phyloP scores from a whole-genome alignment of 1,284 basidiomycete genomes.

The Leccinum pachyderme region DNA sequence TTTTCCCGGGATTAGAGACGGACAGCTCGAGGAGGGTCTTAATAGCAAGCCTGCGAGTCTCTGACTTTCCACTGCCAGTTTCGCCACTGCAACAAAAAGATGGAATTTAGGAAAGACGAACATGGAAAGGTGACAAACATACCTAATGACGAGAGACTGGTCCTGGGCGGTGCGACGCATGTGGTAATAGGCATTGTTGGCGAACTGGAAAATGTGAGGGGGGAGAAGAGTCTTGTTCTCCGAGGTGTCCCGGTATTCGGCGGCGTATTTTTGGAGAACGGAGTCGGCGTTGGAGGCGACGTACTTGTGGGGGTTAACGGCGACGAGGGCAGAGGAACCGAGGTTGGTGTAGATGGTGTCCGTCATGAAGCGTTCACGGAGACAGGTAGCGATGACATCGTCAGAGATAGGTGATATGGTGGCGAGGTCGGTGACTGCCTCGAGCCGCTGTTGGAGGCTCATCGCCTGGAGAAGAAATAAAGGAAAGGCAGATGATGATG shows the following conservation, averaged over 20 bases:
- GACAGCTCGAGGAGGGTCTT: conserved; percentile 88
- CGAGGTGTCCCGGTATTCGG: conserved; percentile 66
- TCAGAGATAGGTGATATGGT: conserved; percentile 61
- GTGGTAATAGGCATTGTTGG: conserved; percentile 93
- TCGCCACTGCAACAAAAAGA: conserved; percentile 64
- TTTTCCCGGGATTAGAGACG: conserved; percentile 88
- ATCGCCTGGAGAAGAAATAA: conserved; percentile 28
- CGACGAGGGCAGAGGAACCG: conserved; percentile 71
- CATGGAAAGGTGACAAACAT: conserved; percentile 24
- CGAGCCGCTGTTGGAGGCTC: conserved; percentile 61
- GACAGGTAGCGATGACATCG: conserved; percentile 76
- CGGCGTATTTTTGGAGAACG: conserved; percentile 78
- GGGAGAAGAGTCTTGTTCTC: conserved; percentile 53
- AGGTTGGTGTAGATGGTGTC: conserved; percentile 81
- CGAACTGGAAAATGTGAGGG: conserved; percentile 87
- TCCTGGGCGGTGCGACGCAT: conserved; percentile 94
- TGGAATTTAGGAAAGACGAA: neutral
- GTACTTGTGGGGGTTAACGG: conserved; percentile 88
- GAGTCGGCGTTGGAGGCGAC: conserved; percentile 79
- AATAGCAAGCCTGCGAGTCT: conserved; percentile 86
- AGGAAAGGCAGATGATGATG: neutral
- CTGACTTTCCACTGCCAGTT: conserved; percentile 91
- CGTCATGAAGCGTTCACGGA: conserved; percentile 84
- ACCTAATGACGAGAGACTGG: conserved; percentile 86
- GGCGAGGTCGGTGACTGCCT: conserved; percentile 67